A percentile compares a stretch with the other conserved stretches of the same genome.
phyloP scores from a whole-genome alignment of 1,284 basidiomycete genomes.

The Apiotrichum domesticum region DNA sequence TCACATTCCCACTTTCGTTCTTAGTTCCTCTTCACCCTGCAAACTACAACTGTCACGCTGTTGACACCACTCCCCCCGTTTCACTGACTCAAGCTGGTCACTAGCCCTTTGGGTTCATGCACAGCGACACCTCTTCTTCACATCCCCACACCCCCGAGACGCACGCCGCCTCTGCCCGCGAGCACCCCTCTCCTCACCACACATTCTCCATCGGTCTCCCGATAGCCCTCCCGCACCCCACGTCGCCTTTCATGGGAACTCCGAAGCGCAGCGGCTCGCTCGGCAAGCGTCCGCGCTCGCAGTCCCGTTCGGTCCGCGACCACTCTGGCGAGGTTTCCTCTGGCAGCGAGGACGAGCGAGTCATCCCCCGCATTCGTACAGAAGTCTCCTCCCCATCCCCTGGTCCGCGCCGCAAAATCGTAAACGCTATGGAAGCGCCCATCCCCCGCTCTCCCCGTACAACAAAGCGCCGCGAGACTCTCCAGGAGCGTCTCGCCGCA shows the following conservation, averaged over 20 bases:
- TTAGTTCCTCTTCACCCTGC: background rate
- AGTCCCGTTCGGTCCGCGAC: background rate
- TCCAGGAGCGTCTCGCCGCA: constrained; percentile 24
- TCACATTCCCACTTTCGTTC: too few relatives aligned
- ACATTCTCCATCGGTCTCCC: constrained; percentile 10
- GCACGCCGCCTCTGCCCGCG: too few relatives aligned
- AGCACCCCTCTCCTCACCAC: constrained; percentile 2
- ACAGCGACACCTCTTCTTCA: background rate
- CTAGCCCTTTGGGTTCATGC: too few relatives aligned
- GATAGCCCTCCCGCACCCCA: constrained; percentile 3
- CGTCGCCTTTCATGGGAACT: background rate
- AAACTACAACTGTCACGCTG: too few relatives aligned
- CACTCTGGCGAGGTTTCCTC: constrained; percentile 9
- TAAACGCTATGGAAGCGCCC: constrained; percentile 14
- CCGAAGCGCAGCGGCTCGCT: background rate
- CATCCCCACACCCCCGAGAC: background rate
- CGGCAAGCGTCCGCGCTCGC: background rate
- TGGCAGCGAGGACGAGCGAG: constrained; percentile 3
- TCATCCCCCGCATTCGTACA: background rate
- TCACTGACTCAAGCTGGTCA: too few relatives aligned
- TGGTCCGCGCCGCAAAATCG: constrained; percentile 15
- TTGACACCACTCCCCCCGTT: too few relatives aligned
- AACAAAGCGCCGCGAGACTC: constrained; percentile 24
- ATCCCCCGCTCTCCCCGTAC: constrained; percentile 1
- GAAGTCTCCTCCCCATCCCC: background rate